phyloP scores from a whole-genome alignment of 1,284 basidiomycete species.

The Cutaneotrichosporon arboriforme region DNA sequence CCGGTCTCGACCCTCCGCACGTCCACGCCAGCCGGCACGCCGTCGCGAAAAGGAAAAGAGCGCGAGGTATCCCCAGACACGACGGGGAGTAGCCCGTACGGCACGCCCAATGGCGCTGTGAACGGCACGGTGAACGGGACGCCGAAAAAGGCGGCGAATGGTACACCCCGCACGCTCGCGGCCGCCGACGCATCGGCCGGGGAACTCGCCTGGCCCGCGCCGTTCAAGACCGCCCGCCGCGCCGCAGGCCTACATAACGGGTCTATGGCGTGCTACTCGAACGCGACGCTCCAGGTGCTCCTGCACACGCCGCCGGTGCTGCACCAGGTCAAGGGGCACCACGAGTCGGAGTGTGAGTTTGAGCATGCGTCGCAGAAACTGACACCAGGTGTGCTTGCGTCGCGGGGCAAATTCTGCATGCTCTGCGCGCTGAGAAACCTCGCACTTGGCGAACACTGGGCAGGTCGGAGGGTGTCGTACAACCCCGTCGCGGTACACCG shows the following conservation, averaged over 20 bases:
- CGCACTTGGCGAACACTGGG: constrained; percentile 28
- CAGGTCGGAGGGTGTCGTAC: constrained; percentile 27
- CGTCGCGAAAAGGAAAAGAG: constrained; percentile 17
- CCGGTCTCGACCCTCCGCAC: neutral
- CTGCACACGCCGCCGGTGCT: constrained; percentile 89
- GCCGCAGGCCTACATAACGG: constrained; percentile 70
- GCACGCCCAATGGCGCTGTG: neutral
- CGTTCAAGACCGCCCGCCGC: constrained; percentile 14
- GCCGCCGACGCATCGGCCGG: constrained; percentile 4
- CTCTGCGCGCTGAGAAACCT: constrained; percentile 59
- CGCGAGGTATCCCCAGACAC: constrained; percentile 1
- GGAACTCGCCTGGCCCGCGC: constrained; percentile 31
- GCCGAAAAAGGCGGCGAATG: constrained; percentile 1
- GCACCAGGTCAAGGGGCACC: constrained; percentile 60
- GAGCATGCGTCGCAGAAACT: neutral
- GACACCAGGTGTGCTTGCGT: constrained; percentile 3
- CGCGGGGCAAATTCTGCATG: constrained; percentile 63
- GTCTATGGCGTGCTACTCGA: constrained; percentile 97
- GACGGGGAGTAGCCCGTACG: neutral
- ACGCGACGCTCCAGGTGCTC: constrained; percentile 89
- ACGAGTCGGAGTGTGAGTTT: constrained; percentile 43
- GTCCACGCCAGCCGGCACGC: neutral
- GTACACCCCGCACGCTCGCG: neutral
- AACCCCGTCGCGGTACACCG: constrained; percentile 60
- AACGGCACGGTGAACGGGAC: constrained; percentile 10